These are phyloP conservation scores for Suillus brevipes DNA, from an alignment of 768 basidiomycete genomes.

Conservation along the genomic window DNA sequence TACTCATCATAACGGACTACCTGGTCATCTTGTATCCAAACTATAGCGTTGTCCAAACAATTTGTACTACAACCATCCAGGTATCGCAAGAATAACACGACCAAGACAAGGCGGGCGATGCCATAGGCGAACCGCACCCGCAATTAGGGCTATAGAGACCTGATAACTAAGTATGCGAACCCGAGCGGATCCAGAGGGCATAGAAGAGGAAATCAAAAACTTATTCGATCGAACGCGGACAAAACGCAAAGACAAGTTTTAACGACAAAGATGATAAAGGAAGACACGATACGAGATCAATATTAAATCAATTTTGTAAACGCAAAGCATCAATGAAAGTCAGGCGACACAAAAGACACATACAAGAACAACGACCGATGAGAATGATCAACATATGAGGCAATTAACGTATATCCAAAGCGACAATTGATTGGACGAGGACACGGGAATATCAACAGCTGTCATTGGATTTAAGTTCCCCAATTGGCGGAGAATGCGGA, in stretches of 20 bases:
- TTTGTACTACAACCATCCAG: constrained; percentile 39
- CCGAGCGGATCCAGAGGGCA: constrained; percentile 16
- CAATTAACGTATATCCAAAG: constrained; percentile 3
- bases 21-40: constrained; percentile 5
- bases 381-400: constrained; percentile 6
- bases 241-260: constrained; percentile 8
- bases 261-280: constrained; percentile 10
- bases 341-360: constrained; percentile 1
- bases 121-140: constrained; percentile 18
- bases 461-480: neutral
- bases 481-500: neutral
- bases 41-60: constrained; percentile 26
- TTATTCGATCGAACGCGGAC: constrained; percentile 2
- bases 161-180: constrained; percentile 24
- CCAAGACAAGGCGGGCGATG: constrained; percentile 21
- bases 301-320: constrained; percentile 9
- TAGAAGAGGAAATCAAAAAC: constrained; percentile 11
- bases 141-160: constrained; percentile 24
- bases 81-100: constrained; percentile 36
- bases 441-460: neutral
- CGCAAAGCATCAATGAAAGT: constrained; percentile 4
- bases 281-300: constrained; percentile 23
- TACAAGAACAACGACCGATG: neutral
- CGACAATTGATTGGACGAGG: neutral
- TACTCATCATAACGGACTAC: constrained; percentile 3